These are phyloP conservation scores for Lipomyces orientalis DNA, from an alignment of 805 yeast genomes.

Conservation along the genomic window DNA sequence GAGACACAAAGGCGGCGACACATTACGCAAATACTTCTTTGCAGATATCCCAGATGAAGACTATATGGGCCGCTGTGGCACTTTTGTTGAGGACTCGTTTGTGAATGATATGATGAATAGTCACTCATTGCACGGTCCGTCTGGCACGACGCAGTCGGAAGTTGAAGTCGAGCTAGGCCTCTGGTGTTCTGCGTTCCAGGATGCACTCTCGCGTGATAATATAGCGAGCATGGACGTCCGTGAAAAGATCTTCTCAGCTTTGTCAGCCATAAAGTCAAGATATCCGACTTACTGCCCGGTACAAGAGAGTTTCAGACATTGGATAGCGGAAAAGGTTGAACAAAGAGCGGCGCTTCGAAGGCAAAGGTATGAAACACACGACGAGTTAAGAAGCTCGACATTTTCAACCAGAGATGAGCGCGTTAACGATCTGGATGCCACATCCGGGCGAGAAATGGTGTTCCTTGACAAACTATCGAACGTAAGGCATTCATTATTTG, in stretches of 20 bases:
- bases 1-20: constrained; percentile 29
- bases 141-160: constrained; percentile 1
- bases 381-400: background rate
- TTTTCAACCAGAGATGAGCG: constrained; percentile 38
- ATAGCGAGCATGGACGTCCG: constrained; percentile 19
- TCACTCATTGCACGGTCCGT: background rate
- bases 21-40: constrained; percentile 28
- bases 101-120: constrained; percentile 21
- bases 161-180: constrained; percentile 26
- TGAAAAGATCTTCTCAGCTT: constrained; percentile 32
- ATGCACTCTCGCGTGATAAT: constrained; percentile 24
- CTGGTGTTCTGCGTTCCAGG: constrained; percentile 36
- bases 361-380: background rate
- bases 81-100: constrained; percentile 35
- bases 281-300: constrained; percentile 43
- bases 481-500: constrained; percentile 72
- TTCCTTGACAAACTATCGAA: constrained; percentile 52
- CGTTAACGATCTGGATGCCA: background rate
- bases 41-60: constrained; percentile 21
- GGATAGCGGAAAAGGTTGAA: constrained; percentile 60
- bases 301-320: constrained; percentile 57
- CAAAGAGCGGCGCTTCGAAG: constrained; percentile 14
- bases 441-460: constrained; percentile 44
- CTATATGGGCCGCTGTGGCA: constrained; percentile 29
- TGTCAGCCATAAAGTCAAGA: constrained; percentile 26